Base-by-base conservation (phyloP, 2,329 filamentous ascomycete genomes). In the Fusarium marasasianum region DNA sequence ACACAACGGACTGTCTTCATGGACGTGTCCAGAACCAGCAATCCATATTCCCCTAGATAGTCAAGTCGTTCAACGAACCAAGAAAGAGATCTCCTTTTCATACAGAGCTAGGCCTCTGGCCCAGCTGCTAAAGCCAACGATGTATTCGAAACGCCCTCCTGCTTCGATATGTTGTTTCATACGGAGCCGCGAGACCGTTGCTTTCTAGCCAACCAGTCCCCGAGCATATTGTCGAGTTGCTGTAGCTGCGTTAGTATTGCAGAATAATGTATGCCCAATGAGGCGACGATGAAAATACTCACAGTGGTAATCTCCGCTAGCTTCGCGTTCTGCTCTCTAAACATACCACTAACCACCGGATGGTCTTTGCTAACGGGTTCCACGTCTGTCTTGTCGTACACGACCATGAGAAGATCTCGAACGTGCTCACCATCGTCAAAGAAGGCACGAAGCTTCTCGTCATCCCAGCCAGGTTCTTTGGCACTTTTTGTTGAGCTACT, bases 341-440 rank as follows among this genome's bases (percentile, higher is more conserved):
- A 98, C 62, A 98, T 85, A 29, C 91, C 90, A 20, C 91, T 90
- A 57, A 93, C 94, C 50, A 97, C 87, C 1, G 96, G 96, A 81
- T 98, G 95, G 65, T 98, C 94, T n/a, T 90, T 88, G 3, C 92
- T 90, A 13, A 92, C 93, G 24, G 94, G 93, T 47, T 91, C 89
- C 22, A 97, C 91, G 67, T 95, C 93, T 20, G 91, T 93, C 81
- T 95, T 98, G 83, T 98, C 95, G 80, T 98, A 95, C 35, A 99
- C 94, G 69, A 99, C 93, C 43, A 95, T 89, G 58, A 98, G 88
- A 80, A 98, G 89, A 80, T 99, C 96, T 57, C 94, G 91, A 75
- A 99, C 94, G 72, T 98, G 94, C 40, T 92, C 91, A 69, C 94
- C 91, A 76, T 96, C 94, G 75, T 98, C 96, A 78, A 98, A 93